Evolutionary conservation across 169 alveolate genomes (phyloP), one percentile per base, ranked within the genome.

Genomic region (Plasmodium inui): DNA sequence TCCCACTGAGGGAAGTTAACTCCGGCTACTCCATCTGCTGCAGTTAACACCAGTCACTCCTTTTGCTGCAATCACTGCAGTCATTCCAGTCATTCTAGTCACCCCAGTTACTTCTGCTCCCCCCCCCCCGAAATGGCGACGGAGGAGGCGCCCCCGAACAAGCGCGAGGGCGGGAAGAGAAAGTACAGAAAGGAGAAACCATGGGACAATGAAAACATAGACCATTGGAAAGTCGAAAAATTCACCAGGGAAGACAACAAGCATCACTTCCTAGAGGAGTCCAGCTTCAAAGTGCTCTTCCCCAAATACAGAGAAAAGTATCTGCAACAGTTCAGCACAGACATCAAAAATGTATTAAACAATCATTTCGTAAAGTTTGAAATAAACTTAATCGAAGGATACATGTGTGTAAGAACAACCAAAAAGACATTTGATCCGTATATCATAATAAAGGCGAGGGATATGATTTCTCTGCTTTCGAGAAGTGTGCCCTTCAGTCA

Each of bases 251-350:
- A 94, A 92, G 86, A 83, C 30, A 90, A 83, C 82, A 95, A 96
- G 61, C 99, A 99, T 22, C 95, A 96, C 32, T 96, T 99, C 30
- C 92, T 98, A 46, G 99, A 98, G 93, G 99, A 99, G 92, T 98
- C 99, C 93, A 98, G 99, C 74, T 99, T 99, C 92, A 99, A 99
- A 10, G 98, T 98, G 0, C 95, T 99, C 76, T 99, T 99, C 96
- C 99, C 99, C 12, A 98, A 98, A 93, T 99, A 99, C 94, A 96
- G 99, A 71, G 99, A 99, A 96, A 99, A 99, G 73, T 99, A 99
- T 85, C 96, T 99, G 83, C 97, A 99, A 93, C 99, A 98, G 88
- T 97, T 98, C 34, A 98, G 99, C 98, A 99, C 99, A 5, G 99
- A 99, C 79, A 98, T 99, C 41, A 97, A 98, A 88, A 97, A 96